Base-by-base conservation (phyloP, 139 green algal genomes). In the Chlorella vulgaris region DNA sequence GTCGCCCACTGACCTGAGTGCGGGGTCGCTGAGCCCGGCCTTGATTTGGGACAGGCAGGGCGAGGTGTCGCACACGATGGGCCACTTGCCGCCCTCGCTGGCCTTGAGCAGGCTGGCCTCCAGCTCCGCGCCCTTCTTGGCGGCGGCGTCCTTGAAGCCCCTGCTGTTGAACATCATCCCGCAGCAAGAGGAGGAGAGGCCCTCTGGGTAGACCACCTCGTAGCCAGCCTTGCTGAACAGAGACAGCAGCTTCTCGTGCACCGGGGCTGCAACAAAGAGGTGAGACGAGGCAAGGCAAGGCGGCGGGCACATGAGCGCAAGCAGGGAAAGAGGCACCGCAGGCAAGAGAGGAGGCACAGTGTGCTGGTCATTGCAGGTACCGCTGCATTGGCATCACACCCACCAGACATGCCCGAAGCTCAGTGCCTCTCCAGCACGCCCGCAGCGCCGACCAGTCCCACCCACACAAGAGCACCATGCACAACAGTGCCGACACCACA, bases 141-240 rank as follows among this genome's bases (percentile, higher is more conserved):
- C 86, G 8, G 94, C 92, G 1, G 93, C 92, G 36, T 93, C 92
- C 86, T 96, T 97, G 87, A 98, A 95, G 31, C 94, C 96, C 22
- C 94, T 83, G 40, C 81, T 93, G 90, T 97, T 97, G 92, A 99
- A 98, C 88, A 98, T 93, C 94, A 98, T 98, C 67, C 96, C 96
- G 81, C 94, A 98, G 90, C 94, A 98, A 69, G 85, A 78, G 75
- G 22, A 18, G 42, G 62, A 13, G 62, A 94, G 62, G 43, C 84
- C 89, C 91, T 98, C 90, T 60, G 96, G 96, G 82, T 97, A 95
- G 73, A 98, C 90, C 33, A 98, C 93, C 85, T 92, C 86, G 65
- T 92, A 93, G 38, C 76, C 83, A 28, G 81, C 91, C 91, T 99
- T 99, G 62, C 83, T 58, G 65, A 98, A 97, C 31, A 99, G 87